Percentiles rank a stretch among this genome's conserved stretches.
These are phyloP conservation scores for Fusarium brachygibbosum DNA, from an alignment of 2,329 filamentous ascomycete species.

Conservation along the genomic window DNA sequence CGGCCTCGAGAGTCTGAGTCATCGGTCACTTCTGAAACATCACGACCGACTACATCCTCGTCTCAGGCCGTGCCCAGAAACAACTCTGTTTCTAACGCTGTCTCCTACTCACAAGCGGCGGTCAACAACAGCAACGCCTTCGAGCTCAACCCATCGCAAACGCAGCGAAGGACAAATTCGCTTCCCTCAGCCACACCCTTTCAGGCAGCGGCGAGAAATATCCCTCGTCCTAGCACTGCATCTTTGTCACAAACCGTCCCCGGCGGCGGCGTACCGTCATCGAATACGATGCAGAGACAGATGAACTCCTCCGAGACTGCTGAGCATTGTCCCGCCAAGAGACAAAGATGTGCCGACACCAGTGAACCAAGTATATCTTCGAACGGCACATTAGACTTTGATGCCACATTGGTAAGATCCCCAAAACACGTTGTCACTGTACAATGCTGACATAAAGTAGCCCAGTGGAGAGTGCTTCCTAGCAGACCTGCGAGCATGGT, in stretches of 20 bases:
- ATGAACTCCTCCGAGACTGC: background rate
- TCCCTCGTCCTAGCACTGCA: rapidly evolving
- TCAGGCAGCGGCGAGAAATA: background rate
- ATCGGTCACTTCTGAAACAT: too few species aligned
- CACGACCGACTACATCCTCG: too few species aligned
- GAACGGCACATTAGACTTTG: background rate
- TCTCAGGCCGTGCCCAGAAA: too few species aligned
- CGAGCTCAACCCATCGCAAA: too few species aligned
- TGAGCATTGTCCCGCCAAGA: background rate
- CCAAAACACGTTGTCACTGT: rapidly evolving
- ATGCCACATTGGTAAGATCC: background rate
- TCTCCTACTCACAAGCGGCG: too few species aligned
- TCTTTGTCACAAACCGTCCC: background rate
- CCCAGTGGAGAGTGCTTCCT: background rate
- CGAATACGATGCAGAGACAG: rapidly evolving
- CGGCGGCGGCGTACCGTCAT: rapidly evolving
- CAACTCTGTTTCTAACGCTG: too few species aligned
- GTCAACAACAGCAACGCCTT: too few species aligned
- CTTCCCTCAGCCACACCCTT: background rate
- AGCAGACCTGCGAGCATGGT: background rate
- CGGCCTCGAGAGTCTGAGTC: too few species aligned
- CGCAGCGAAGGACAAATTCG: too few species aligned
- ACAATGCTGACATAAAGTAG: background rate
- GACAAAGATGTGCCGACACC: background rate
- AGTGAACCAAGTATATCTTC: rapidly evolving